phyloP scores from a whole-genome alignment of 2,329 filamentous ascomycete genomes.

The Aspergillus quadrilineatus region DNA sequence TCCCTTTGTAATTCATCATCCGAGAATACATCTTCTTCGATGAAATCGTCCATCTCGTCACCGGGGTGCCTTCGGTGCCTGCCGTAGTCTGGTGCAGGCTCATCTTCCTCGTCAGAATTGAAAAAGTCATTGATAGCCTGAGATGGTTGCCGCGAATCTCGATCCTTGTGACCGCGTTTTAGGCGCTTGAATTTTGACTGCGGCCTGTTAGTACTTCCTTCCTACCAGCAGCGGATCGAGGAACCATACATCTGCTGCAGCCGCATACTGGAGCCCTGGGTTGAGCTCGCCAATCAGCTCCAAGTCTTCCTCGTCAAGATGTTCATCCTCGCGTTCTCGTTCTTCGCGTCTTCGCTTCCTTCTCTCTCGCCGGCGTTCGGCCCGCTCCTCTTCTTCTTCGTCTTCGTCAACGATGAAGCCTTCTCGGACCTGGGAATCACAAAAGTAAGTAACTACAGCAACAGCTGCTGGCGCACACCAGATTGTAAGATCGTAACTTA shows the following conservation, averaged over 20 bases:
- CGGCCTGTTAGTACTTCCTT: conserved; percentile 10
- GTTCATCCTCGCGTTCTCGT: conserved; percentile 78
- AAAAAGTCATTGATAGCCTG: conserved; percentile 90
- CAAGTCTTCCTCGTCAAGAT: conserved; percentile 89
- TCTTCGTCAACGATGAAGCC: conserved; percentile 96
- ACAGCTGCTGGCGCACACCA: neutral
- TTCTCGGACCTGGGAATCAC: conserved; percentile 68
- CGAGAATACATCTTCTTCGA: conserved; percentile 90
- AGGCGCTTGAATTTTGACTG: conserved; percentile 93
- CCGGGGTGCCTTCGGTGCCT: conserved; percentile 58
- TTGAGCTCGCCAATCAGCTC: conserved; percentile 87
- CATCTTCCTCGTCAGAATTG: conserved; percentile 86
- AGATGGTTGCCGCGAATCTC: conserved; percentile 55
- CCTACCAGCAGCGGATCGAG: no score
- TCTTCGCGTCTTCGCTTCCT: conserved; percentile 75
- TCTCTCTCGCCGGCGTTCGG: conserved; percentile 61
- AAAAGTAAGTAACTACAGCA: conserved; percentile 16
- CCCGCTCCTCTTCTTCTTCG: conserved; percentile 70
- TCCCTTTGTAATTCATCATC: conserved; percentile 72
- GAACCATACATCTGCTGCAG: conserved; percentile 64
- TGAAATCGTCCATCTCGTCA: conserved; percentile 92
- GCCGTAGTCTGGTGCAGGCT: conserved; percentile 51
- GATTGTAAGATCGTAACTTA: conserved; percentile 41
- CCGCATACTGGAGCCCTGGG: conserved; percentile 66
- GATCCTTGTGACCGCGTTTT: conserved; percentile 81